These are phyloP conservation scores for Rhodofomes roseus DNA, from an alignment of 1,284 basidiomycete genomes.

Conservation along the genomic window DNA sequence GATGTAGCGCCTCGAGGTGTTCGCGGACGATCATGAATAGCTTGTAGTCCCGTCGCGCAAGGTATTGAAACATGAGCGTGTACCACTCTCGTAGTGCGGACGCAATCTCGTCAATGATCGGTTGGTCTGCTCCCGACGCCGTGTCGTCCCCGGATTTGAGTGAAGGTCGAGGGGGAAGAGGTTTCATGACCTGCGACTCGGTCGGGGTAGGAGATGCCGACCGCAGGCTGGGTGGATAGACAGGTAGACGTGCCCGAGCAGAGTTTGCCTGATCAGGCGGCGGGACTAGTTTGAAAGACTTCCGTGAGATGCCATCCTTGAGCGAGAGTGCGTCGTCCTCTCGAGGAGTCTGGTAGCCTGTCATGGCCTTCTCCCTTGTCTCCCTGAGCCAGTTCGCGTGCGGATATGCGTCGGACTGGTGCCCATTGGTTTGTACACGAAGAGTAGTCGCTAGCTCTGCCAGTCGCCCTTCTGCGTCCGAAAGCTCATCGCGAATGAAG, in stretches of 20 bases:
- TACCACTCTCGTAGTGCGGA: slow-evolving; percentile 97
- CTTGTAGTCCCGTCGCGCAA: slow-evolving; percentile 85
- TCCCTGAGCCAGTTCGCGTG: slow-evolving; percentile 25
- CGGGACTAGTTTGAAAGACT: slow-evolving; percentile 67
- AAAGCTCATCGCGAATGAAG: slow-evolving; percentile 83
- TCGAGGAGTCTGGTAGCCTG: slow-evolving; percentile 19
- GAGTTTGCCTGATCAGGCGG: slow-evolving; percentile 71
- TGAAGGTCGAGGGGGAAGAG: slow-evolving; percentile 87
- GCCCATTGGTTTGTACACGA: slow-evolving; percentile 32
- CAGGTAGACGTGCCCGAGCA: slow-evolving; percentile 62
- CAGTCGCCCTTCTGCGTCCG: slow-evolving; percentile 86
- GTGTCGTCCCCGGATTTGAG: slow-evolving; percentile 94
- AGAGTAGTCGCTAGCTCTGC: slow-evolving; percentile 60
- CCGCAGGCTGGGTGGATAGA: slow-evolving; percentile 65
- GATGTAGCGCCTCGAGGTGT: slow-evolving; percentile 89
- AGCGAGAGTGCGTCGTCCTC: slow-evolving; percentile 59
- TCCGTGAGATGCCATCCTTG: slow-evolving; percentile 33
- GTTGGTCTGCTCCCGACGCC: slow-evolving; percentile 75
- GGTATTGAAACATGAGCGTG: slow-evolving; percentile 86
- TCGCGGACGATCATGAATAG: slow-evolving; percentile 85
- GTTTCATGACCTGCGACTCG: slow-evolving; percentile 66
- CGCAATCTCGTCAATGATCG: slow-evolving; percentile 95
- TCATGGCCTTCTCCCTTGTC: slow-evolving; percentile 35
- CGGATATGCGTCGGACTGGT: slow-evolving; percentile 32
- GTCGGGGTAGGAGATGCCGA: slow-evolving; percentile 49